Conservation (phyloP, 2,329 filamentous ascomycete genomes). For the Colletotrichum sojae region DNA sequence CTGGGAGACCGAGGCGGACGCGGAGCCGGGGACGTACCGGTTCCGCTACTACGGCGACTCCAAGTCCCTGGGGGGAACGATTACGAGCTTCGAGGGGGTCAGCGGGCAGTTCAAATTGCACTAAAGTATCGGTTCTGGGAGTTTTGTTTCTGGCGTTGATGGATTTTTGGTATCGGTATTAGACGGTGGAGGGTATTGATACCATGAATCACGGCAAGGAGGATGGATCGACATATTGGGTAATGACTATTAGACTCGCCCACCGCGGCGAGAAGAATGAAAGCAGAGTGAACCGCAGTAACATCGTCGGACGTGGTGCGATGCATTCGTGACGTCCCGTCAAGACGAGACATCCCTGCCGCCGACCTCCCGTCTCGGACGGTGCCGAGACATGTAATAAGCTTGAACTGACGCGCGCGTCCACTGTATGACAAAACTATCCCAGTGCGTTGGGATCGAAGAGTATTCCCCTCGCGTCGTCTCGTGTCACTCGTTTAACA, state of each 20-base stretch:
- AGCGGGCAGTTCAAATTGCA: conserved; percentile 65
- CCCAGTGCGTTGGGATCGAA: no score
- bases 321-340: no score
- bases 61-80: conserved; percentile 74
- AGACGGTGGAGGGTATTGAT: neutral
- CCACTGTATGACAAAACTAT: neutral
- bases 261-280: no score
- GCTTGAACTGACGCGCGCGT: conserved; percentile 4
- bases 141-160: neutral
- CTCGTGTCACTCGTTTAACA: conserved; percentile 16
- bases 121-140: neutral
- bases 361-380: conserved; percentile 6
- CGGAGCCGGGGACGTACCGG: conserved; percentile 76
- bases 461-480: neutral
- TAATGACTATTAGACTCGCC: no score
- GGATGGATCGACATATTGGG: no score
- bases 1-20: conserved; percentile 82
- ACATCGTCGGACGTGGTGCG: no score
- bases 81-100: conserved; percentile 78
- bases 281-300: no score
- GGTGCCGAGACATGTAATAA: conserved; percentile 14
- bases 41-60: conserved; percentile 86
- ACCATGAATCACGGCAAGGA: neutral
- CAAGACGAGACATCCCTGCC: neutral
- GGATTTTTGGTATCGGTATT: neutral